Evolutionary conservation across 768 basidiomycete genomes (phyloP).

Genomic region (Antrodiella citrinella): DNA sequence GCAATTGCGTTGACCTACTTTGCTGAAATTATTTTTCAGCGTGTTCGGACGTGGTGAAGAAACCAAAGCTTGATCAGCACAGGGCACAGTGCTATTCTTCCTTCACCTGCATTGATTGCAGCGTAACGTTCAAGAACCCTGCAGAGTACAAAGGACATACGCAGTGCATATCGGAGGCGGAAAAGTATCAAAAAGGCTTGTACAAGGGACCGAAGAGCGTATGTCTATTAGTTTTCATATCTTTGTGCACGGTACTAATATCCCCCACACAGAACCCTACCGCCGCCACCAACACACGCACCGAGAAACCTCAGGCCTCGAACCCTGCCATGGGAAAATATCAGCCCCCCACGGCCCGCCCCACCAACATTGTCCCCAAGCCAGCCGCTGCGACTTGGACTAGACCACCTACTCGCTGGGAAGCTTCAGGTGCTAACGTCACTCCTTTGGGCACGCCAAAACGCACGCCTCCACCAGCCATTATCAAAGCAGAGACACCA

Average conservation of each 20-base stretch:
- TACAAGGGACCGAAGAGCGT: conserved; percentile 74
- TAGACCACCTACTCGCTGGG: conserved; percentile 5
- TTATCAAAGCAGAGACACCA: conserved; percentile 13
- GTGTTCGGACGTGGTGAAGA: conserved; percentile 85
- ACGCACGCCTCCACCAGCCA: conserved; percentile 39
- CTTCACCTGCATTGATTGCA: conserved; percentile 85
- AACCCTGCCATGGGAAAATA: conserved; percentile 18
- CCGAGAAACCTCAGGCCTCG: background rate
- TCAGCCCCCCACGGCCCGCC: conserved; percentile 11
- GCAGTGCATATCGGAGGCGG: conserved; percentile 80
- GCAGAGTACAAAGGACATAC: conserved; percentile 78
- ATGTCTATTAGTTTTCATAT: conserved; percentile 7
- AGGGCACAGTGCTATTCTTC: conserved; percentile 48
- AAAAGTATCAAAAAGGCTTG: conserved; percentile 85
- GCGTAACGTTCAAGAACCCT: conserved; percentile 71
- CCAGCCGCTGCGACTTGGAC: conserved; percentile 11
- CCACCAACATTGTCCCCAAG: conserved; percentile 5
- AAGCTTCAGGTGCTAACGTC: conserved; percentile 57
- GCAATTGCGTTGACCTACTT: conserved; percentile 1
- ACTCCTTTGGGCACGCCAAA: conserved; percentile 61
- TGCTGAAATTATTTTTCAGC: conserved; percentile 29
- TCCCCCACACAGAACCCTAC: conserved; percentile 6
- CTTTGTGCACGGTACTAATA: conserved; percentile 18
- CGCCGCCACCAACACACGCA: conserved; percentile 2
- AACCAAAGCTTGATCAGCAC: conserved; percentile 88